Percentiles rank a stretch among this genome's conserved stretches.
Evolutionary conservation across 345 rosid species (phyloP).

Genomic region (sweet orange (Citrus sinensis)): DVS_A1.0 CM039166.1:25489001-25489500

Average conservation of each 20-base stretch:
- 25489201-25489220: conserved; percentile 1
- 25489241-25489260: conserved; percentile 59
- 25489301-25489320: conserved; percentile 95
- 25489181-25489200: conserved; percentile 19
- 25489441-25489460: not conserved
- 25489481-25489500: conserved; percentile 35
- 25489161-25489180: conserved; percentile 92
- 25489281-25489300: conserved; percentile 87
- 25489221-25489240: conserved; percentile 12
- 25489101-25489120: conserved; percentile 80
- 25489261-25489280: conserved; percentile 92
- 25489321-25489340: conserved; percentile 72
- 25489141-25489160: conserved; percentile 97
- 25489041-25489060: not conserved
- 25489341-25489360: conserved; percentile 58
- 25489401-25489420: conserved; percentile 56
- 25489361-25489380: conserved; percentile 48
- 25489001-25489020: not conserved
- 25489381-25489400: conserved; percentile 65
- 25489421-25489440: conserved; percentile 5
- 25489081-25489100: conserved; percentile 43
- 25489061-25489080: conserved; percentile 12
- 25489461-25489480: not conserved
- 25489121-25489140: conserved; percentile 97
- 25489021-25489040: not conserved